Evolutionary conservation across 352 stramenopile genomes (phyloP).

Genomic region (Globisporangium okanoganense): DNA sequence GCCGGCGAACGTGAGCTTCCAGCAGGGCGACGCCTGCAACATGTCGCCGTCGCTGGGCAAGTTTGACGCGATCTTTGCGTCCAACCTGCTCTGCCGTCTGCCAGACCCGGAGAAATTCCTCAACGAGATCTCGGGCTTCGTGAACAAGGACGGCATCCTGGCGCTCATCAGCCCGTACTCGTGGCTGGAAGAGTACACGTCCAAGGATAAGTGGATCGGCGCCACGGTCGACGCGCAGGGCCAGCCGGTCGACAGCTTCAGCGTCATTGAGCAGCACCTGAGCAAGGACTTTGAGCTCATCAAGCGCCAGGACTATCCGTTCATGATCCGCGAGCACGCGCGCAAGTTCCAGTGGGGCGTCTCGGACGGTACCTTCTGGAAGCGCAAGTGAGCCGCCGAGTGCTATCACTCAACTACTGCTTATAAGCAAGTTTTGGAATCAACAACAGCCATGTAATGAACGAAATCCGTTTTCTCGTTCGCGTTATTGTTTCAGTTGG

Average conservation of each 20-base stretch:
- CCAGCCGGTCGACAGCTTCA: slow-evolving; percentile 62
- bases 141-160: slow-evolving; percentile 90
- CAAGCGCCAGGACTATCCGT: slow-evolving; percentile 79
- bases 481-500: slow-evolving; percentile 16
- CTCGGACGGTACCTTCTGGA: slow-evolving; percentile 86
- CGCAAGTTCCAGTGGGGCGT: slow-evolving; percentile 92
- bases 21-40: slow-evolving; percentile 92
- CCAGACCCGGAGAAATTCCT: slow-evolving; percentile 92
- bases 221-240: slow-evolving; percentile 37
- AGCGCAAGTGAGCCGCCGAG: slow-evolving; percentile 48
- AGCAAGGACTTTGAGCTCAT: slow-evolving; percentile 73
- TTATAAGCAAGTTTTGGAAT: background rate
- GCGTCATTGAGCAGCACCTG: slow-evolving; percentile 55
- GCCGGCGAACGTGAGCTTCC: slow-evolving; percentile 79
- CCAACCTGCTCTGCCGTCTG: slow-evolving; percentile 95
- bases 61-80: slow-evolving; percentile 95
- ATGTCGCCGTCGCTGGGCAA: slow-evolving; percentile 69
- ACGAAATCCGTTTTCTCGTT: background rate
- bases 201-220: slow-evolving; percentile 87
- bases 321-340: slow-evolving; percentile 91
- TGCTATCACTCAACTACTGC: background rate
- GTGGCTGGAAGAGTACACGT: slow-evolving; percentile 96
- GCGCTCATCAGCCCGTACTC: slow-evolving; percentile 96
- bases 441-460: background rate
- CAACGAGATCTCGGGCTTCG: slow-evolving; percentile 72